Conservation (phyloP, 768 basidiomycete genomes). For the Rhodotorula paludigena region DNA sequence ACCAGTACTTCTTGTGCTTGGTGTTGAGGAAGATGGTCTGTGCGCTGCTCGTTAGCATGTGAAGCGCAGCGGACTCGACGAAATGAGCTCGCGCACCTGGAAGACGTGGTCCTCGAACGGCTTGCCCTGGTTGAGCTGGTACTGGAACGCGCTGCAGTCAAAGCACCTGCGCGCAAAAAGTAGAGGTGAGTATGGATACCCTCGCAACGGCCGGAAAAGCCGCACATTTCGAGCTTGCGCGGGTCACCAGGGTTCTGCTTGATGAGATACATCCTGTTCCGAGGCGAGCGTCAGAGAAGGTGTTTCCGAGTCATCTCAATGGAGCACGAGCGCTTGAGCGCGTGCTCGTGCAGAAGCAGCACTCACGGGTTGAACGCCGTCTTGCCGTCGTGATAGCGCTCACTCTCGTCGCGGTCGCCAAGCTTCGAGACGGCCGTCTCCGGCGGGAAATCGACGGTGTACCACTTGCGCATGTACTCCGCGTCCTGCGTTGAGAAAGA, state of each 20-base stretch:
- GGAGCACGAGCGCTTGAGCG: too few relatives aligned
- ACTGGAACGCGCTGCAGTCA: slow-evolving; percentile 42
- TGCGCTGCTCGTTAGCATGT: too few relatives aligned
- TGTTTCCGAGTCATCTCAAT: background rate
- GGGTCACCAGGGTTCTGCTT: slow-evolving; percentile 46
- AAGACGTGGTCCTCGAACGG: slow-evolving; percentile 49
- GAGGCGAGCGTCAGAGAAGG: background rate
- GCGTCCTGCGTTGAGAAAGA: slow-evolving; percentile 33
- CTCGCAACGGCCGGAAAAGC: slow-evolving; percentile 37
- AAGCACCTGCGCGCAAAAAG: slow-evolving; percentile 24
- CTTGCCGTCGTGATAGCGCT: slow-evolving; percentile 44
- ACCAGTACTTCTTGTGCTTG: slow-evolving; percentile 48
- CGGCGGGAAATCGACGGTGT: slow-evolving; percentile 46
- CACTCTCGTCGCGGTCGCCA: slow-evolving; percentile 47
- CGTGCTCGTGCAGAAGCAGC: too few relatives aligned
- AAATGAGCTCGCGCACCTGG: slow-evolving; percentile 41
- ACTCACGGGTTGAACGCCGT: slow-evolving; percentile 48
- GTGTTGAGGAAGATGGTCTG: slow-evolving; percentile 51
- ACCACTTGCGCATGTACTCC: slow-evolving; percentile 49
- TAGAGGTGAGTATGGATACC: background rate
- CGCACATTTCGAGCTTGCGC: slow-evolving; percentile 49
- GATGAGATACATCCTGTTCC: slow-evolving; percentile 50
- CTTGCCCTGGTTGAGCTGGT: slow-evolving; percentile 39
- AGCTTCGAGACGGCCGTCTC: slow-evolving; percentile 44
- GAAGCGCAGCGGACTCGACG: background rate